Evolutionary conservation across 345 rosid species (phyloP), one percentile per base, ranked within the genome.

Genomic region (Geranium rotundifolium): DNA sequence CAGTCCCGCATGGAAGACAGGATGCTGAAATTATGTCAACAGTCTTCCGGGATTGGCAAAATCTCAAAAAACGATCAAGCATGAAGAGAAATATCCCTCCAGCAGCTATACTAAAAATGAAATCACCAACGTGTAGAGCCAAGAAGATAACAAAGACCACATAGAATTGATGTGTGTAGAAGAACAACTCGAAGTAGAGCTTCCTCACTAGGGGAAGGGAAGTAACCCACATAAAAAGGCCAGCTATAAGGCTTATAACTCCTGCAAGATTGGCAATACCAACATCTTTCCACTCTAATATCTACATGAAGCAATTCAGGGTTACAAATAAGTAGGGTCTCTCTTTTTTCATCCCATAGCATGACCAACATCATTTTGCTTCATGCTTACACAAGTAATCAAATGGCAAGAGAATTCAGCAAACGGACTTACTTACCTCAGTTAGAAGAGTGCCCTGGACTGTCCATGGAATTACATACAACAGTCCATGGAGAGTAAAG

Each of bases 161-260:
- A 62, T 91, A 91, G 16, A 88, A 86, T 65, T 88, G 98, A 77
- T 88, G 98, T 12, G 90, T 86, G 84, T 92, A 89, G 84, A 89
- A 89, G 84, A 92, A 92, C 70, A 89, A 73, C 79, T 92, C 96
- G 13, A 92, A 92, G 62, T 75, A 79, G 59, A 79, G 64, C 76
- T 72, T 87, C 62, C 98, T 84, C 73, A 87, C 84, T 15, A 78
- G 79, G 55, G 67, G 75, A 66, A 88, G 74, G 19, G 96, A 85
- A 13, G 97, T 91, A 58, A 76, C 81, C 96, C 96, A 89, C 98
- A 92, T 89, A 37, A 82, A 67, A 65, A 89, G 76, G 59, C 98
- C 98, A 88, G 88, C 39, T 74, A 60, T 55, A 92, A 88, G 82
- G 89, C 76, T 63, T 2, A 92, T 81, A 60, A 85, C 93, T 72